Conservation (phyloP, 306 rosid species). For the Abrus pulchellus region DNA sequence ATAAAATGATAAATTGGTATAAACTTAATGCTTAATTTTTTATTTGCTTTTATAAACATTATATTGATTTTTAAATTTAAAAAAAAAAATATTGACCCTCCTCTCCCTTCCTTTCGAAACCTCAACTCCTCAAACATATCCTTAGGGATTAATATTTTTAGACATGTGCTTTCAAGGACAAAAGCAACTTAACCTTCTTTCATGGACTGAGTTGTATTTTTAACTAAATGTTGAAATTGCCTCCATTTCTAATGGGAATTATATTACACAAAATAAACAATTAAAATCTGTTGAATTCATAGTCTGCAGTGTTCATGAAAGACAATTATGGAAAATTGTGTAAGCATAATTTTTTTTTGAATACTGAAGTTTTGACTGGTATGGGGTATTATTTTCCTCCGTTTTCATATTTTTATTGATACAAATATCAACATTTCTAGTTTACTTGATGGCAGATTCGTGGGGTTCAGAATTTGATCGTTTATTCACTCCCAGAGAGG, state of each 20-base stretch:
- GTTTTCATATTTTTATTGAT: constrained; percentile 17
- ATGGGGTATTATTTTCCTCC: not conserved
- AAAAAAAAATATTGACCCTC: no score
- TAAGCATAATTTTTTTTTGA: not conserved
- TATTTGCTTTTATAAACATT: no score
- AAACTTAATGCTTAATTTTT: no score
- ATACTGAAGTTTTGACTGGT: constrained; percentile 1
- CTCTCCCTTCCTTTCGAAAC: no score
- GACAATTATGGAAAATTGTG: not conserved
- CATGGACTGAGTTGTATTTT: not conserved
- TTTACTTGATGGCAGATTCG: constrained; percentile 71
- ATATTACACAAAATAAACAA: constrained; percentile 15
- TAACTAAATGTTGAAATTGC: not conserved
- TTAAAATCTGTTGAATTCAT: not conserved
- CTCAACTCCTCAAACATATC: not conserved
- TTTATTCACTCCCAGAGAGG: constrained; percentile 92
- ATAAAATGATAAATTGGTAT: no score
- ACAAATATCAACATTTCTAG: constrained; percentile 30
- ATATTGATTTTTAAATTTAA: no score
- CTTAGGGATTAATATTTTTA: not conserved
- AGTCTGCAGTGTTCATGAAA: not conserved
- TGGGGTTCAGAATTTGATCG: constrained; percentile 75
- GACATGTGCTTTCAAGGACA: not conserved
- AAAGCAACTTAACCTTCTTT: not conserved
- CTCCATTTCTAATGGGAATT: not conserved